These are phyloP conservation scores for Gossypium mustelinum DNA, from an alignment of 345 rosid species.

Conservation along the genomic window DNA sequence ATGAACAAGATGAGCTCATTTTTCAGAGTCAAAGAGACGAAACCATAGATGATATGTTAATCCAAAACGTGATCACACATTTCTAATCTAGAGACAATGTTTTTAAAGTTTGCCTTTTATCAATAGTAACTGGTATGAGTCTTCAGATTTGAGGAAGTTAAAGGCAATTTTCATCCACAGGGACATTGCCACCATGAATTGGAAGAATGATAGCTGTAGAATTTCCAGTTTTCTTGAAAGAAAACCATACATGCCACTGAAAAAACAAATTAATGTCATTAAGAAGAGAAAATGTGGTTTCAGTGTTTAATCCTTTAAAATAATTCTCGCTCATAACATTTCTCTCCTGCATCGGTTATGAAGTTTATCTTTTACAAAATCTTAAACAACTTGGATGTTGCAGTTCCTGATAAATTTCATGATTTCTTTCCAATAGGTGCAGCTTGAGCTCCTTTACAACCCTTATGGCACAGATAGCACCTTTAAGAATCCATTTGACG, in stretches of 20 bases:
- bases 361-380: not conserved
- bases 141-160: too few relatives aligned
- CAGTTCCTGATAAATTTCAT: not conserved
- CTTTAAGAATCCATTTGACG: constrained; percentile 49
- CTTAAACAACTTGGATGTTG: not conserved
- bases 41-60: not conserved
- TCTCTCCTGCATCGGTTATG: not conserved
- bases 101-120: not conserved
- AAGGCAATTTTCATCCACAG: too few relatives aligned
- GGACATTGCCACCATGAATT: not conserved
- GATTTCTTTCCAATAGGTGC: constrained; percentile 52
- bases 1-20: not conserved
- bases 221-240: not conserved
- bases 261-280: not conserved
- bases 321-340: not conserved
- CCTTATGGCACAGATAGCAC: constrained; percentile 61
- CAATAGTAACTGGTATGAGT: too few relatives aligned
- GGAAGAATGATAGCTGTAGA: not conserved
- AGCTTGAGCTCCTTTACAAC: constrained; percentile 67
- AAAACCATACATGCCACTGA: not conserved
- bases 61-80: not conserved
- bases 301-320: not conserved
- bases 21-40: not conserved
- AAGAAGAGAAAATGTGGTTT: not conserved
- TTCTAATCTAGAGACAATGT: not conserved